Conservation (phyloP, 768 basidiomycete species). For the Phylloporus arenicola region DNA sequence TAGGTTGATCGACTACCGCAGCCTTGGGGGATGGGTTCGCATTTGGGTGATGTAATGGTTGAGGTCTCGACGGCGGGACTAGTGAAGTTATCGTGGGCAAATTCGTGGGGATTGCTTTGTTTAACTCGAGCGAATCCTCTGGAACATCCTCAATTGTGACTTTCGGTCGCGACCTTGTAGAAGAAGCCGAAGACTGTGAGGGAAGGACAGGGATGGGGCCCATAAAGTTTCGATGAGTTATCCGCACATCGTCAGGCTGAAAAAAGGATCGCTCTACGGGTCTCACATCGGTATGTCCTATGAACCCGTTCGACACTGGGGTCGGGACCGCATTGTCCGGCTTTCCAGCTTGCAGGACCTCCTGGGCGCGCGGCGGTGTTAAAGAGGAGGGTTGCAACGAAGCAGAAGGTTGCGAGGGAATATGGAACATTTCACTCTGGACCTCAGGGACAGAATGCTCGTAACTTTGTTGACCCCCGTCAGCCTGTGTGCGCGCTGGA, state of each 20-base stretch:
- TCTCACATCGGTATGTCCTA: conserved; percentile 5
- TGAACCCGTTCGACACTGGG: background rate
- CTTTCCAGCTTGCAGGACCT: conserved; percentile 7
- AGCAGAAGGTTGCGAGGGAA: conserved; percentile 6
- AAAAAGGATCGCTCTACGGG: background rate
- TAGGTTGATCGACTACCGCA: conserved; percentile 6
- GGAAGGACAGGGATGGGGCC: conserved; percentile 5
- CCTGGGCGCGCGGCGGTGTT: background rate
- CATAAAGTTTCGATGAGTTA: conserved; percentile 11
- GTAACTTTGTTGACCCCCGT: background rate
- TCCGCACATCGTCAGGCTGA: conserved; percentile 7
- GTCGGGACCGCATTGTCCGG: conserved; percentile 1
- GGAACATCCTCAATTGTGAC: conserved; percentile 27
- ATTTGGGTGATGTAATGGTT: conserved; percentile 6
- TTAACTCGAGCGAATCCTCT: conserved; percentile 17
- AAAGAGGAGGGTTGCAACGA: background rate
- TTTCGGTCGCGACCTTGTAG: conserved; percentile 19
- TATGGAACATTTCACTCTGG: conserved; percentile 24
- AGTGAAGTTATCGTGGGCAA: conserved; percentile 2
- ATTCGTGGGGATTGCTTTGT: conserved; percentile 8
- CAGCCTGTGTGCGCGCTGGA: conserved; percentile 13
- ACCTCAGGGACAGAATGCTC: conserved; percentile 9
- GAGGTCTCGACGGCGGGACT: conserved; percentile 8
- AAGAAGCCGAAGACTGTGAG: conserved; percentile 5
- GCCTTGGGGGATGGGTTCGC: conserved; percentile 3